phyloP scores from a whole-genome alignment of 441 rosid species.

The Omphalea diandra region DNA sequence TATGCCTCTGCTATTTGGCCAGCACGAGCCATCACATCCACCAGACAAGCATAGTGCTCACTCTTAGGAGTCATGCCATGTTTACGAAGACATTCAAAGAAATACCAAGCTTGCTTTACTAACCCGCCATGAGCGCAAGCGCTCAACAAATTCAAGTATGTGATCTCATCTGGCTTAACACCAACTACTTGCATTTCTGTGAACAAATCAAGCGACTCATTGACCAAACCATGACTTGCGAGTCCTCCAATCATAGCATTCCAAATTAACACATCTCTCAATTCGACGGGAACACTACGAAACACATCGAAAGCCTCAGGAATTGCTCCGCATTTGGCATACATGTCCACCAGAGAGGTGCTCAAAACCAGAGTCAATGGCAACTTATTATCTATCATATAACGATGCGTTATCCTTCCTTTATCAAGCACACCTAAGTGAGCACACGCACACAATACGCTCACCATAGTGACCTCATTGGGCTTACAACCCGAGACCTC shows the following conservation, averaged over 20 bases:
- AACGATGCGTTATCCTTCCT: conserved; percentile 57
- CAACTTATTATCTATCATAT: conserved; percentile 44
- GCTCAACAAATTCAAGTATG: conserved; percentile 64
- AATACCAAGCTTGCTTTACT: conserved; percentile 60
- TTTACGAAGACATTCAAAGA: conserved; percentile 44
- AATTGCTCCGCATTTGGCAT: conserved; percentile 77
- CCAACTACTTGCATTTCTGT: conserved; percentile 49
- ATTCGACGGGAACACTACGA: conserved; percentile 24
- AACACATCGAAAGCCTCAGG: conserved; percentile 63
- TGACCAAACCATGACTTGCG: conserved; percentile 64
- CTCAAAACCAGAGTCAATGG: conserved; percentile 51
- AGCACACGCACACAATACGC: conserved; percentile 79
- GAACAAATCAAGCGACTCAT: conserved; percentile 56
- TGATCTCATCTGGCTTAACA: conserved; percentile 67
- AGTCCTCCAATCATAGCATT: conserved; percentile 87
- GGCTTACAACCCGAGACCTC: conserved; percentile 42
- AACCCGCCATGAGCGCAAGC: conserved; percentile 82
- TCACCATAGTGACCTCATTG: conserved; percentile 85
- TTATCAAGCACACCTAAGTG: conserved; percentile 66
- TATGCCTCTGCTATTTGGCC: conserved; percentile 64
- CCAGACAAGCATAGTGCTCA: conserved; percentile 88
- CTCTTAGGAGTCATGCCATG: conserved; percentile 45
- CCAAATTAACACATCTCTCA: conserved; percentile 69
- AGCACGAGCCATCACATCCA: conserved; percentile 70
- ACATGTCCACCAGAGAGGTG: conserved; percentile 90